These are phyloP conservation scores for Corinectria fuckeliana DNA, from an alignment of 2,329 filamentous ascomycete species.

Conservation along the genomic window DNA sequence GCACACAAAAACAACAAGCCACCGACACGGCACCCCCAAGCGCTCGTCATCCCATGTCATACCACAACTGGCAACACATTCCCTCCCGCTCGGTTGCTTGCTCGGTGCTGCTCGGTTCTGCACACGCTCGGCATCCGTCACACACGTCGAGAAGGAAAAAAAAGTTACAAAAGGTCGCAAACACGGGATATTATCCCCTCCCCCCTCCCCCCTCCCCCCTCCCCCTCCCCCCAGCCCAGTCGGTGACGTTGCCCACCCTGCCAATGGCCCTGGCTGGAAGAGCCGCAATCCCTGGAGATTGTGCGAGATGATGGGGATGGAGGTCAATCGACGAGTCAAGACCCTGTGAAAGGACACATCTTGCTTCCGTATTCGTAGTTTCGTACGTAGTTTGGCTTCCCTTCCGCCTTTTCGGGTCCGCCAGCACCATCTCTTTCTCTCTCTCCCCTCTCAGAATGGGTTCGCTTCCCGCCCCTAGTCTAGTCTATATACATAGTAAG, in stretches of 20 bases:
- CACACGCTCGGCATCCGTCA: constrained; percentile 30
- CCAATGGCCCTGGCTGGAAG: background rate
- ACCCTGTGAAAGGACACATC: constrained; percentile 3
- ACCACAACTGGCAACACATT: constrained; percentile 24
- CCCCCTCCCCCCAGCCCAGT: background rate
- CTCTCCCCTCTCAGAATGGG: background rate
- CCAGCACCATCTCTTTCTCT: background rate
- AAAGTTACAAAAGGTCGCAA: constrained; percentile 11
- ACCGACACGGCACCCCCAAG: constrained; percentile 17
- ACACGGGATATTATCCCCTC: background rate
- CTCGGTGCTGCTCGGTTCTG: constrained; percentile 24
- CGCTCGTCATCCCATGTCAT: constrained; percentile 38
- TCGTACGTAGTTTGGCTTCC: background rate
- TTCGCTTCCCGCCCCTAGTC: constrained; percentile 9
- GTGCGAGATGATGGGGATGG: background rate
- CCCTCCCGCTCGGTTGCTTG: background rate
- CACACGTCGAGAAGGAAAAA: background rate
- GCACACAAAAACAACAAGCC: constrained; percentile 23
- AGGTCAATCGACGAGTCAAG: no score
- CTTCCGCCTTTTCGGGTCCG: constrained; percentile 16
- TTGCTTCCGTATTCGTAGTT: background rate
- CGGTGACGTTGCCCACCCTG: constrained; percentile 17
- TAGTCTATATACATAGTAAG: no score
- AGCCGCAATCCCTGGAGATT: constrained; percentile 18
- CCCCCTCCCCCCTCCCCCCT: background rate